Base-by-base conservation (phyloP, 2,329 filamentous ascomycete species). In the Aspergillus sclerotialis region DNA sequence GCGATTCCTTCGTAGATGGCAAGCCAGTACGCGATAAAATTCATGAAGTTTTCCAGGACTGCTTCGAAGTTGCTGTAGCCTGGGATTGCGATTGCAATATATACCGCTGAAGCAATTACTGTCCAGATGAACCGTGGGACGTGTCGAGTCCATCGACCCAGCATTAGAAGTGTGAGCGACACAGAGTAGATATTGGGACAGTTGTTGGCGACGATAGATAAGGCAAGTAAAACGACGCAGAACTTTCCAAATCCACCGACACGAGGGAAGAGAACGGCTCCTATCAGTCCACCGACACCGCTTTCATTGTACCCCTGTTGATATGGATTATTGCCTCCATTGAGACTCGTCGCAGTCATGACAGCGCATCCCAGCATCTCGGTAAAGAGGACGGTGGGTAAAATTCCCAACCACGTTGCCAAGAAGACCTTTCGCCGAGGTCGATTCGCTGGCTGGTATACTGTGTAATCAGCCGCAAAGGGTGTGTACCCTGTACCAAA, bases 391-490 rank as follows among this genome's bases (percentile, higher is more conserved):
- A 90, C 73, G 2, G 83, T 79, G 43, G 84, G 62, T 43, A 83
- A 74, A 10, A 92, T 68, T 7, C 85, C 85, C 15, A 66, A 54
- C 56, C 79, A 84, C 18, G 83, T 84, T 53, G 77, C 78, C 39
- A 75, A 48, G 60, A 89, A 90, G 40, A 88, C 69, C 40, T 78
- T 77, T 27, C 56, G 56, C 14, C 76, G 71, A 18, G 73, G 73
- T 26, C 77, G 76, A 15, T 61, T 68, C 3, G 69, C 65, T 0
- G 83, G 82, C 49, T 88, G 84, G 60, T 89, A 89, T 32, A 86
- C 82, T 14, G 82, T 86, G 58, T 88, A 90, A 53, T 90, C 84
- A 7, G 82, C 80, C 0, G 84, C 82, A 39, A 80, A 84, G 5
- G 74, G 74, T 1, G 80, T 78, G 84, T 85, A 92, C 36, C 84